phyloP scores from a whole-genome alignment of 345 rosid species.

The Ceriops zippeliana region DNA sequence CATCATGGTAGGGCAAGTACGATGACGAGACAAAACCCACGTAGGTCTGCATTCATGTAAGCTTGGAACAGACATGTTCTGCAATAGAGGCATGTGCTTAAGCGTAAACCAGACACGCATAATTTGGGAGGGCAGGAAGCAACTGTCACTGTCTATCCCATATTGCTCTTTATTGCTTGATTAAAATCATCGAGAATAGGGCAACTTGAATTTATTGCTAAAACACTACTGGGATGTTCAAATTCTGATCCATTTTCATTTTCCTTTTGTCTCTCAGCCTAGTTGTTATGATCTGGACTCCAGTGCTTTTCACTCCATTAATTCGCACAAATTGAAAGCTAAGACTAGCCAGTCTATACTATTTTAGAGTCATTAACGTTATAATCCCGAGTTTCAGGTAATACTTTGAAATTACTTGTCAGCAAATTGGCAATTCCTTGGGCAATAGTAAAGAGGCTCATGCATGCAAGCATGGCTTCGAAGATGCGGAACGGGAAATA shows the following conservation, averaged over 20 bases:
- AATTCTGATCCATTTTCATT: neutral
- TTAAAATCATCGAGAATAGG: neutral
- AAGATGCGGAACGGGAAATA: neutral
- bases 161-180: conserved; percentile 6
- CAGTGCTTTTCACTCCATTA: neutral
- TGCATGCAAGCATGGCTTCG: neutral
- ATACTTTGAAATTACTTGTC: too few relatives aligned
- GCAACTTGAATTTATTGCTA: conserved; percentile 37
- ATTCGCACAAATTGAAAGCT: too few relatives aligned
- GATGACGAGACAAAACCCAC: conserved; percentile 15
- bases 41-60: conserved; percentile 27
- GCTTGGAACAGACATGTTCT: conserved; percentile 43
- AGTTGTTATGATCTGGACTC: conserved; percentile 18
- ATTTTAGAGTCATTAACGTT: neutral
- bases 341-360: neutral
- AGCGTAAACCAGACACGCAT: conserved; percentile 22
- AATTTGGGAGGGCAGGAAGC: conserved; percentile 31
- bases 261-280: neutral
- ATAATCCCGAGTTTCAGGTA: too few relatives aligned
- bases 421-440: too few relatives aligned
- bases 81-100: conserved; percentile 37
- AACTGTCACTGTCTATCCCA: conserved; percentile 48
- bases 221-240: neutral
- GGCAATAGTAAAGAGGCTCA: neutral
- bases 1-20: conserved; percentile 20